phyloP scores from a whole-genome alignment of 1,284 basidiomycete genomes.

The Cystobasidium slooffiae region DNA sequence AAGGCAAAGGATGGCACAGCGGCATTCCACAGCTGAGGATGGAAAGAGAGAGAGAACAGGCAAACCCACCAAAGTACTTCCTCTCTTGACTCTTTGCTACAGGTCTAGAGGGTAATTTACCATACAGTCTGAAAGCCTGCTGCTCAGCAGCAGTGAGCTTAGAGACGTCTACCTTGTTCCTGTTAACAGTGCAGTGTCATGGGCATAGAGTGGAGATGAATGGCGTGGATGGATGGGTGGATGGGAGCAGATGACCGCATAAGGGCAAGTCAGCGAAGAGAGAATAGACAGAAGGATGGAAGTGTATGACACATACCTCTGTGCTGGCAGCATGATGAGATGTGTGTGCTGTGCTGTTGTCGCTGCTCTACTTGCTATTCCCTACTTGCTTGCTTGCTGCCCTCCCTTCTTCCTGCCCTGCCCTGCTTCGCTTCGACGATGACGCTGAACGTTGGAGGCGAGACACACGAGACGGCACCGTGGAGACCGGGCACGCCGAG shows the following conservation, averaged over 20 bases:
- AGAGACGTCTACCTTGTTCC: slow-evolving; percentile 59
- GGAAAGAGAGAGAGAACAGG: neutral
- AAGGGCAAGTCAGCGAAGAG: neutral
- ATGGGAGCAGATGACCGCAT: no score
- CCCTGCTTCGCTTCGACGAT: slow-evolving; percentile 1
- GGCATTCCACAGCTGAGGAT: neutral
- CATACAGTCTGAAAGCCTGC: slow-evolving; percentile 91
- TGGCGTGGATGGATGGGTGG: neutral
- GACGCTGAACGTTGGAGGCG: neutral
- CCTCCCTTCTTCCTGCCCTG: neutral
- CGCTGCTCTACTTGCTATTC: no score
- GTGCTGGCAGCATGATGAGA: slow-evolving; percentile 38
- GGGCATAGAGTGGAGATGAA: slow-evolving; percentile 4
- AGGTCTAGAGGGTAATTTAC: slow-evolving; percentile 73
- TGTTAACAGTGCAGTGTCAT: neutral
- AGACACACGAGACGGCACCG: neutral
- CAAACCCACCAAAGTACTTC: slow-evolving; percentile 57
- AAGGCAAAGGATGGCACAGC: neutral
- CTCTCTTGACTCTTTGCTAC: slow-evolving; percentile 27
- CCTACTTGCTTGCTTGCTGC: neutral
- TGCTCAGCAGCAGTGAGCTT: slow-evolving; percentile 87
- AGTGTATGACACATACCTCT: slow-evolving; percentile 8
- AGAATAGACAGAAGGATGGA: neutral
- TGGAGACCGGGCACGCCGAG: neutral
- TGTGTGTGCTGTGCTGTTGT: no score